A percentile compares a stretch with the other conserved stretches of the same genome.
Evolutionary conservation across 1,284 basidiomycete species (phyloP).

Genomic region (Ustilago nuda): DNA sequence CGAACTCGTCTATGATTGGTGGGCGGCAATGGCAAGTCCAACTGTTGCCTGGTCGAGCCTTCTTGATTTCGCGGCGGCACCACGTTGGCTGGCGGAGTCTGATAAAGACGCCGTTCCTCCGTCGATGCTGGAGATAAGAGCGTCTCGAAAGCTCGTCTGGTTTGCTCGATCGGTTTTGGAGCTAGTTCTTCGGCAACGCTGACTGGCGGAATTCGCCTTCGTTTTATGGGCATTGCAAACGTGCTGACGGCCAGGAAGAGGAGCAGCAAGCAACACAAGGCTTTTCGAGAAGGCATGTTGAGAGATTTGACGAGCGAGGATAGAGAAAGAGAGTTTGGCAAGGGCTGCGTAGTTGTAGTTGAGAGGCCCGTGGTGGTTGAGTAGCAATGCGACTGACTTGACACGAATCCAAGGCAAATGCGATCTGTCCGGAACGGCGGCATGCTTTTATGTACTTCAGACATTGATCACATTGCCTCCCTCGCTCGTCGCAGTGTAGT

Average conservation of each 20-base stretch:
- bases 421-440: too few species aligned
- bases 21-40: not conserved
- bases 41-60: not conserved
- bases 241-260: not conserved
- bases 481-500: too few species aligned
- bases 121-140: not conserved
- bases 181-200: not conserved
- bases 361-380: not conserved
- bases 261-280: not conserved
- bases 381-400: not conserved
- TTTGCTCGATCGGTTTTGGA: not conserved
- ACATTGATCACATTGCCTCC: too few species aligned
- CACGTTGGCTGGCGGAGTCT: not conserved
- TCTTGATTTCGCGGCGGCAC: not conserved
- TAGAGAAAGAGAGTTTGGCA: not conserved
- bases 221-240: not conserved
- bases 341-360: not conserved
- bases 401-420: not conserved
- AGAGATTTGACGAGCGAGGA: not conserved
- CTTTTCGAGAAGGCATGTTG: not conserved
- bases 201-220: not conserved
- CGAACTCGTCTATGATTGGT: constrained; percentile 8
- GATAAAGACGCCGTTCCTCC: not conserved
- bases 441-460: not conserved
- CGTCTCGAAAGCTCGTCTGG: not conserved